Conservation (phyloP, 257 asterid species). For the Nicotiana otophora region DNA sequence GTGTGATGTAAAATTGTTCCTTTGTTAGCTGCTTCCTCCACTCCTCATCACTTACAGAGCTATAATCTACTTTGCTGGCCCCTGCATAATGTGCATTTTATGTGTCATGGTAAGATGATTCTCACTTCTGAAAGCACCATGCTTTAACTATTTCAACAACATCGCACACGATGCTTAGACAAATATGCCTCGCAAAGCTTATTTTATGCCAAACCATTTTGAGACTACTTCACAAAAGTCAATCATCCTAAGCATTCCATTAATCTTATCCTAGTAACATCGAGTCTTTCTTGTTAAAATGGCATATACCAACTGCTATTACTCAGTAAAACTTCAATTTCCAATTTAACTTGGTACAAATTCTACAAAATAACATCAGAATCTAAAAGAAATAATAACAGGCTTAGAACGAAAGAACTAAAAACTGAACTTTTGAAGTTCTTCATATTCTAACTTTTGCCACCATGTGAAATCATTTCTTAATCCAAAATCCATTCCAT, state of each 20-base stretch:
- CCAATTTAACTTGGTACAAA: not conserved
- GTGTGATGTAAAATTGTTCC: conserved; percentile 64
- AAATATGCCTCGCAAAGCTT: not conserved
- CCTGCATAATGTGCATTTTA: conserved; percentile 27
- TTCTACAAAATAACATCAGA: not conserved
- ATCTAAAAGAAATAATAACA: not conserved
- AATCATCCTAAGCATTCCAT: not conserved
- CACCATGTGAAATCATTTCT: not conserved
- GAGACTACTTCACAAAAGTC: not conserved
- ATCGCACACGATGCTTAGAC: not conserved
- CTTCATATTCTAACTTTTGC: not conserved
- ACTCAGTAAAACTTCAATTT: not conserved
- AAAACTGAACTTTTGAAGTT: not conserved
- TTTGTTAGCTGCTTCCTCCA: conserved; percentile 63
- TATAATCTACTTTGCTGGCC: conserved; percentile 31
- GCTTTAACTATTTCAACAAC: not conserved
- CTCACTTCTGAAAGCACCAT: not conserved
- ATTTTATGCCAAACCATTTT: not conserved
- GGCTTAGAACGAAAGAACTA: not conserved
- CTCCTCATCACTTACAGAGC: conserved; percentile 55
- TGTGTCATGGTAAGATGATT: not conserved
- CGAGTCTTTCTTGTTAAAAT: not conserved
- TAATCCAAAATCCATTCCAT: not conserved
- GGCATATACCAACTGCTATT: not conserved
- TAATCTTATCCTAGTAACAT: not conserved